phyloP scores from a whole-genome alignment of 208 protist species.

The Acanthamoeba triangularis region DNA sequence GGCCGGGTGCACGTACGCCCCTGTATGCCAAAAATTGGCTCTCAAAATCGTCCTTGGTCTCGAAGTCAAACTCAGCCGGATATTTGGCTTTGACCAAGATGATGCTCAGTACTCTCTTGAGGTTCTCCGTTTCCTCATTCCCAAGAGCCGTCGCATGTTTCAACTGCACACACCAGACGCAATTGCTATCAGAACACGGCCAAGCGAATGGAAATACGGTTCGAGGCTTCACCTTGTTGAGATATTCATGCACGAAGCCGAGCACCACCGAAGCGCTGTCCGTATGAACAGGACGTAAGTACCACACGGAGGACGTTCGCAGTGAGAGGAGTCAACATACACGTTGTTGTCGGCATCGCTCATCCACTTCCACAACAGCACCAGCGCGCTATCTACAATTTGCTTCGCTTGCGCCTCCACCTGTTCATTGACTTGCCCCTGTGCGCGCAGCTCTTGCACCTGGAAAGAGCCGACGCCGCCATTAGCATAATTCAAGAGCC shows the following conservation, averaged over 20 bases:
- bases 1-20: background rate
- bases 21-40: constrained; percentile 38
- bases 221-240: constrained; percentile 3
- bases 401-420: constrained; percentile 59
- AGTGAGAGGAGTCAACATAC: background rate
- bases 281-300: background rate
- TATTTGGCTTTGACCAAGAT: constrained; percentile 43
- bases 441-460: constrained; percentile 63
- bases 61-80: constrained; percentile 60
- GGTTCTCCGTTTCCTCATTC: constrained; percentile 66
- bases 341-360: constrained; percentile 61
- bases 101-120: constrained; percentile 51
- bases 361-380: constrained; percentile 73
- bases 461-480: background rate
- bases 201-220: background rate
- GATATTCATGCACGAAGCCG: constrained; percentile 54
- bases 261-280: constrained; percentile 20
- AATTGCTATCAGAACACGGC: background rate
- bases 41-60: constrained; percentile 74
- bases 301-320: background rate
- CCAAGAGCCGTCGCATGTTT: constrained; percentile 18
- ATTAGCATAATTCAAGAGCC: background rate
- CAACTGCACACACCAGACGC: background rate
- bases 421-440: constrained; percentile 37
- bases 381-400: constrained; percentile 71